These are phyloP conservation scores for Nothophytophthora sp. DNA, from an alignment of 352 stramenopile genomes.

Conservation along the genomic window DNA sequence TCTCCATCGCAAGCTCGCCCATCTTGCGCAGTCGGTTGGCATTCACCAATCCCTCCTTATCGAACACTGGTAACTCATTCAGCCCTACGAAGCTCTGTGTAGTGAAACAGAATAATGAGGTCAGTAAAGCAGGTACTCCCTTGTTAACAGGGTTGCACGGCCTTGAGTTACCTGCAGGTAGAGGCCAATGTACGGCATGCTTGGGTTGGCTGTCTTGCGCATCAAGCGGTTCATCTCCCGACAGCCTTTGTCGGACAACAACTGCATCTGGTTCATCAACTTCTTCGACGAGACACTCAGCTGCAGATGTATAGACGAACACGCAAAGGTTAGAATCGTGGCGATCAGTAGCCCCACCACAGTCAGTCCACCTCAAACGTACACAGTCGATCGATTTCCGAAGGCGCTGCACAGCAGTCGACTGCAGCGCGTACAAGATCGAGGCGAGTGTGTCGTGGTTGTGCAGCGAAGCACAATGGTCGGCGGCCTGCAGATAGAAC, in stretches of 20 bases:
- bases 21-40: constrained; percentile 68
- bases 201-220: constrained; percentile 66
- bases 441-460: constrained; percentile 86
- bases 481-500: constrained; percentile 82
- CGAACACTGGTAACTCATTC: constrained; percentile 77
- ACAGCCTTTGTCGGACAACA: constrained; percentile 79
- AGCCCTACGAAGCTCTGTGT: constrained; percentile 82
- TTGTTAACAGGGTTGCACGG: not conserved
- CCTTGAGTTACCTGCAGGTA: constrained; percentile 74
- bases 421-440: constrained; percentile 86
- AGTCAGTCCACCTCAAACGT: constrained; percentile 25
- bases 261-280: constrained; percentile 75
- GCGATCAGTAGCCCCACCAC: not conserved
- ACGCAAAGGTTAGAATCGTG: not conserved
- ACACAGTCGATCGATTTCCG: constrained; percentile 76
- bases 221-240: constrained; percentile 89
- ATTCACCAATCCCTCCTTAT: constrained; percentile 71
- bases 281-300: constrained; percentile 64
- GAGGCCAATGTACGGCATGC: constrained; percentile 87
- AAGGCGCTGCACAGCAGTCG: constrained; percentile 83
- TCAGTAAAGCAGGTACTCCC: constrained; percentile 7
- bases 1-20: constrained; percentile 76
- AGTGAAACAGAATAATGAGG: not conserved
- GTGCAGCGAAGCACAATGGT: constrained; percentile 67
- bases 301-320: constrained; percentile 33